These are phyloP conservation scores for Dalbergia cochinchinensis DNA, from an alignment of 306 rosid species.

Conservation along the genomic window DNA sequence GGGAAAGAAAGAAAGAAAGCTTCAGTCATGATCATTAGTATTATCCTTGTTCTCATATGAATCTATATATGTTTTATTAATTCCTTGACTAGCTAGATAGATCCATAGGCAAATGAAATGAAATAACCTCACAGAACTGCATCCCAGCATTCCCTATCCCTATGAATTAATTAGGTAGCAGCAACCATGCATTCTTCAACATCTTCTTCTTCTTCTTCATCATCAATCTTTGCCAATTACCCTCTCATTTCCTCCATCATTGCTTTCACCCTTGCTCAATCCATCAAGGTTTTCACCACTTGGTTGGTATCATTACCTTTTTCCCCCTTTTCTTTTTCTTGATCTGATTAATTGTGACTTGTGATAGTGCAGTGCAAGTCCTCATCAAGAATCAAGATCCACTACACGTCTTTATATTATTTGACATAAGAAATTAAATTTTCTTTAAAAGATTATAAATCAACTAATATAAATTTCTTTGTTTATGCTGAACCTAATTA, in stretches of 20 bases:
- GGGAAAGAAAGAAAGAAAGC: neutral
- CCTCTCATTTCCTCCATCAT: slow-evolving; percentile 70
- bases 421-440: neutral
- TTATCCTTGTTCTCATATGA: neutral
- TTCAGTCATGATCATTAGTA: neutral
- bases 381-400: neutral
- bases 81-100: neutral
- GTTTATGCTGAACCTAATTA: neutral
- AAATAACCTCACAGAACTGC: neutral
- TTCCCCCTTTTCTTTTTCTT: neutral
- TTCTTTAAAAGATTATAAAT: neutral
- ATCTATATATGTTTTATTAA: neutral
- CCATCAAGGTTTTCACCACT: slow-evolving; percentile 69
- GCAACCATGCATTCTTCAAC: slow-evolving; percentile 37
- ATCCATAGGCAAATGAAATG: neutral
- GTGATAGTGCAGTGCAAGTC: neutral
- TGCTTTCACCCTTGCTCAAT: slow-evolving; percentile 67
- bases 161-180: slow-evolving; percentile 39
- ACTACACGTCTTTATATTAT: neutral
- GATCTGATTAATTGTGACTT: neutral
- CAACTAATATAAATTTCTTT: neutral
- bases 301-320: slow-evolving; percentile 60
- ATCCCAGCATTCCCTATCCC: neutral
- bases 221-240: slow-evolving; percentile 62
- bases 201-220: neutral